Evolutionary conservation across 352 stramenopile genomes (phyloP), one percentile per base, ranked within the genome.

Genomic region (Albugo laibachii): DNA sequence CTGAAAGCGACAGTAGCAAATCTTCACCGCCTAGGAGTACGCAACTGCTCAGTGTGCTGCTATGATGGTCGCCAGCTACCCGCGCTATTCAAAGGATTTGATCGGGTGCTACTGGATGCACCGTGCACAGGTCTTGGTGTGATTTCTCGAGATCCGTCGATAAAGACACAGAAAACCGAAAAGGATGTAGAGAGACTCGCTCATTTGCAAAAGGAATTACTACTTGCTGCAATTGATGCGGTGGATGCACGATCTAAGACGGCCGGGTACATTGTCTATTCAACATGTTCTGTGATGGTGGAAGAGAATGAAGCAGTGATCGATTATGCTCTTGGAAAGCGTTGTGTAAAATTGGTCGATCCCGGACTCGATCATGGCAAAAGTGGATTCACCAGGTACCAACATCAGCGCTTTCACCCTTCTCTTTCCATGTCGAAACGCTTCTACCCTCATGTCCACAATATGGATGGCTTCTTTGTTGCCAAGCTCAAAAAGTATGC

Each of bases 381-480:
- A 50, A 61, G 80, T 6, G 86, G 86, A 34, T 92, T 96, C 54
- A 92, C 80, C 13, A 73, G 78, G 44, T 97, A 97, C 66, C 84
- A 97, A 60, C 80, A 98, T 58, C 92, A 97, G 55, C 75, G 95
- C 48, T 99, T 99, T 73, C 95, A 99, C 69, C 95, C 94, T 16
- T 95, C 85, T 15, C 60, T 99, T 54, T 72, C 77, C 16, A 68
- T 97, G 37, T 97, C 95, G 36, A 63, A 92, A 31, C 77, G 96
- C 47, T 99, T 99, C 61, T 99, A 99, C 70, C 96, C 96, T 37
- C 96, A 99, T 61, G 94, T 93, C 57, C 96, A 99, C 77, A 99
- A 99, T 70, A 99, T 99, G 95, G 96, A 99, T 67, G 96, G 96
- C 36, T 99, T 99, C 67, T 99, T 96, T 67, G 95, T 99, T 27